Evolutionary conservation across 2,329 filamentous ascomycete genomes (phyloP).

Genomic region (Apiospora marii): DNA sequence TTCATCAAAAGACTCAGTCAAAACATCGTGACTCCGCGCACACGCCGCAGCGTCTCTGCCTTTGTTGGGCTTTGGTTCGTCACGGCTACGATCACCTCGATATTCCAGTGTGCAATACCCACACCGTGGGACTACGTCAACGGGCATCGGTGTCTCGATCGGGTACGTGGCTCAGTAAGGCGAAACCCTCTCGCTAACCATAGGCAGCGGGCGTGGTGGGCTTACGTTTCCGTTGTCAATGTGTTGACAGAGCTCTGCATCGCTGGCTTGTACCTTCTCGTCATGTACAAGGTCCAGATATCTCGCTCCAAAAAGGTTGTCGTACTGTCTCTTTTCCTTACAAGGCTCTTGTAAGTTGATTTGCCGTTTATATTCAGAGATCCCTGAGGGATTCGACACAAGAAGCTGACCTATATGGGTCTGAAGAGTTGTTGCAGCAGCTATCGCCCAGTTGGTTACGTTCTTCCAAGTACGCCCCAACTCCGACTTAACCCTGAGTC

Average conservation of each 20-base stretch:
- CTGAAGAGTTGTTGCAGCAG: too few relatives aligned
- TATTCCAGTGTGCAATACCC: conserved; percentile 35
- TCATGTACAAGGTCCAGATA: conserved; percentile 9
- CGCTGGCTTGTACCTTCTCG: background rate
- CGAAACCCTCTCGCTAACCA: background rate
- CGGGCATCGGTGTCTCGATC: conserved; percentile 31
- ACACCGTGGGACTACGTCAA: conserved; percentile 36
- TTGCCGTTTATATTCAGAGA: too few relatives aligned
- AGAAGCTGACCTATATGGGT: too few relatives aligned
- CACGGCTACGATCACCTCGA: conserved; percentile 26
- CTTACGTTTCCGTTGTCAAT: background rate
- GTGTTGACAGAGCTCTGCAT: background rate
- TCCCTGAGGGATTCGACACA: background rate
- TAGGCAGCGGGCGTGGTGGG: conserved; percentile 9
- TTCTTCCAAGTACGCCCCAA: too few relatives aligned
- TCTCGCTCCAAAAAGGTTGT: background rate
- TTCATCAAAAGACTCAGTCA: background rate
- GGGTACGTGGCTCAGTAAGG: conserved; percentile 24
- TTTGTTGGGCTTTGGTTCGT: background rate
- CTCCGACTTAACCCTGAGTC: too few relatives aligned
- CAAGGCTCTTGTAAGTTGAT: background rate
- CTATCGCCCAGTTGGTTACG: too few relatives aligned
- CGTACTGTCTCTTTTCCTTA: background rate
- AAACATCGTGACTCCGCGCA: background rate
- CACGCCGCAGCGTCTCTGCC: background rate